Evolutionary conservation across 1,139 yeast species (phyloP).

Genomic region (Hemisphaericaspora xylanilytica): DNA sequence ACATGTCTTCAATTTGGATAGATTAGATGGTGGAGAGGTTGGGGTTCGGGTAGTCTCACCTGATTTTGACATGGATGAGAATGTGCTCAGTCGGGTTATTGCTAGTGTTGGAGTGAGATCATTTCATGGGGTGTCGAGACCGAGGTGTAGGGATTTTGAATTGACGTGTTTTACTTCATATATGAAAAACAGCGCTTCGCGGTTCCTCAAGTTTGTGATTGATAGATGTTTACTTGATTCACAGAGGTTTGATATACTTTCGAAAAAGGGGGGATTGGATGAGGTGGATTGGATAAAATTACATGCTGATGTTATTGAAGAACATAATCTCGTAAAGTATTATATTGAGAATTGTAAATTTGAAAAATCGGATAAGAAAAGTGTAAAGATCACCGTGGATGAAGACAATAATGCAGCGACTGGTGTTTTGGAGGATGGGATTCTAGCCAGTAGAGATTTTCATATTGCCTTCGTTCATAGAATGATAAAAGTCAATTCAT

Average conservation of each 20-base stretch:
- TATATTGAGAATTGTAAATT: slow-evolving; percentile 45
- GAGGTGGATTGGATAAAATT: slow-evolving; percentile 17
- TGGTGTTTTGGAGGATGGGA: slow-evolving; percentile 28
- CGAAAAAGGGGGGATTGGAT: slow-evolving; percentile 5
- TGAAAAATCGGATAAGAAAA: slow-evolving; percentile 23
- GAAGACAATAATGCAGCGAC: slow-evolving; percentile 14
- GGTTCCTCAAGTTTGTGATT: slow-evolving; percentile 29
- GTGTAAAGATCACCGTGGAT: slow-evolving; percentile 18
- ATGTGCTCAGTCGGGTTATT: slow-evolving; percentile 24
- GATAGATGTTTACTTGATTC: slow-evolving; percentile 15
- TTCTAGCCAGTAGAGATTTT: slow-evolving; percentile 32
- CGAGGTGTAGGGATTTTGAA: slow-evolving; percentile 26
- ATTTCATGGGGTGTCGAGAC: slow-evolving; percentile 9
- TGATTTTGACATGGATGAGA: slow-evolving; percentile 19
- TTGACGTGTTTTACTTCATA: slow-evolving; percentile 56
- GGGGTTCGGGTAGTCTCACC: slow-evolving; percentile 19
- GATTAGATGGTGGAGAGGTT: slow-evolving; percentile 14
- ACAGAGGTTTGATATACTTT: slow-evolving; percentile 9
- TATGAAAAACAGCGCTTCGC: slow-evolving; percentile 39
- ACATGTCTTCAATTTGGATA: slow-evolving; percentile 16
- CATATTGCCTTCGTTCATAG: slow-evolving; percentile 31
- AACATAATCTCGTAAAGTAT: slow-evolving; percentile 49
- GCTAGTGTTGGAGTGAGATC: slow-evolving; percentile 50
- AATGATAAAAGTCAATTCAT: slow-evolving; percentile 9
- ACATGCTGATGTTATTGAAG: slow-evolving; percentile 46